phyloP scores from a whole-genome alignment of 805 yeast species.

The Pichia gijzeniarum region DNA sequence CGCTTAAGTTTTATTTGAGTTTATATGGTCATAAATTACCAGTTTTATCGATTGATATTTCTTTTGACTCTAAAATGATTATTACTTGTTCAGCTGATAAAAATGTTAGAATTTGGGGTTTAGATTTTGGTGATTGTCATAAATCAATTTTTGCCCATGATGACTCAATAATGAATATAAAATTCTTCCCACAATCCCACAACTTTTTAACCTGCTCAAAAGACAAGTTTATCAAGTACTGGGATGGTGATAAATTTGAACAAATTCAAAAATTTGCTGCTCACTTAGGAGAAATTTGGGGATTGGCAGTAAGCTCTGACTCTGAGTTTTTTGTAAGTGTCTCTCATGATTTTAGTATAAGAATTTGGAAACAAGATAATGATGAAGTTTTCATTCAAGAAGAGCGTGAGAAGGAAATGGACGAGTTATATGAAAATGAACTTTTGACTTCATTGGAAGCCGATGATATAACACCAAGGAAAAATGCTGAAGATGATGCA shows the following conservation, averaged over 20 bases:
- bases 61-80: slow-evolving; percentile 79
- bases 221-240: slow-evolving; percentile 84
- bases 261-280: slow-evolving; percentile 81
- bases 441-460: slow-evolving; percentile 67
- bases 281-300: slow-evolving; percentile 94
- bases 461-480: slow-evolving; percentile 33
- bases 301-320: slow-evolving; percentile 65
- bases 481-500: slow-evolving; percentile 30
- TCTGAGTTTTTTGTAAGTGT: slow-evolving; percentile 73
- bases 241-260: slow-evolving; percentile 98
- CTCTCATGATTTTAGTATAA: slow-evolving; percentile 87
- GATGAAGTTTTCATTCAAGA: slow-evolving; percentile 97
- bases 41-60: slow-evolving; percentile 85
- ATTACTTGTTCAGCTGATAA: slow-evolving; percentile 96
- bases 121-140: slow-evolving; percentile 98
- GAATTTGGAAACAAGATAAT: slow-evolving; percentile 90
- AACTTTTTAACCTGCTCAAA: slow-evolving; percentile 86
- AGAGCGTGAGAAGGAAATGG: slow-evolving; percentile 93
- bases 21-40: slow-evolving; percentile 96
- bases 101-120: slow-evolving; percentile 96
- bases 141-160: slow-evolving; percentile 95
- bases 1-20: slow-evolving; percentile 80
- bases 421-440: slow-evolving; percentile 81
- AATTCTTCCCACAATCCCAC: slow-evolving; percentile 78
- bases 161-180: slow-evolving; percentile 87